These are phyloP conservation scores for Vitis hybrid DNA, from an alignment of 177 flowering plant species.

Conservation along the genomic window DNA sequence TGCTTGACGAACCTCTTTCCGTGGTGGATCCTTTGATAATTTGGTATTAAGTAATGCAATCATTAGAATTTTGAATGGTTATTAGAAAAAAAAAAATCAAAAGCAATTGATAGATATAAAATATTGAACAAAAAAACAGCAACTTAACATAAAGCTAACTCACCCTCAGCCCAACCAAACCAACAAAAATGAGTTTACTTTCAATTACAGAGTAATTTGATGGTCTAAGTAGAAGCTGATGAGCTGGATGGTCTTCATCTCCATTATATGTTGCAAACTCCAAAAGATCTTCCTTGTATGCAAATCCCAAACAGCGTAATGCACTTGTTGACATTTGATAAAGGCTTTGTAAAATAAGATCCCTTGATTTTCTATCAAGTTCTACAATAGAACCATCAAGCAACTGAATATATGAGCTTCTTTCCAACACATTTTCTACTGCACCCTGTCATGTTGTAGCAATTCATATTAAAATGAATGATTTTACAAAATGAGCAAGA, in stretches of 20 bases:
- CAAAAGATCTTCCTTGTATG: constrained; percentile 74
- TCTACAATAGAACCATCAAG: constrained; percentile 71
- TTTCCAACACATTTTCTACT: constrained; percentile 81
- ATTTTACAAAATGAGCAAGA: background rate
- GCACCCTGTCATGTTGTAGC: constrained; percentile 72
- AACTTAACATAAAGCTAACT: constrained; percentile 23
- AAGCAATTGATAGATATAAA: background rate
- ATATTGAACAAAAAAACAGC: background rate
- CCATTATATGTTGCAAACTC: constrained; percentile 82
- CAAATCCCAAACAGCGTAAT: constrained; percentile 90
- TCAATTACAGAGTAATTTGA: constrained; percentile 77
- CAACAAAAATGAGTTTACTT: constrained; percentile 78
- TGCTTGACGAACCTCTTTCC: constrained; percentile 64
- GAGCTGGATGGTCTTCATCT: constrained; percentile 91
- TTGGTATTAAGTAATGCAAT: background rate
- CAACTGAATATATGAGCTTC: constrained; percentile 74
- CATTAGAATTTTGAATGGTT: background rate
- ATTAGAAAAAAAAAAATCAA: background rate
- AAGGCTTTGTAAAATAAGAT: constrained; percentile 46
- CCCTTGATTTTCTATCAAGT: constrained; percentile 47
- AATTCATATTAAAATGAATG: background rate
- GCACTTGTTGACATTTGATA: constrained; percentile 68
- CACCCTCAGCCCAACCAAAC: constrained; percentile 87
- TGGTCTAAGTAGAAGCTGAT: constrained; percentile 69
- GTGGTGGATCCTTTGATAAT: constrained; percentile 59